A percentile compares a stretch with the other conserved stretches of the same genome.
These are phyloP conservation scores for Calendula officinalis DNA, from an alignment of 129 eudicot species.

Conservation along the genomic window DNA sequence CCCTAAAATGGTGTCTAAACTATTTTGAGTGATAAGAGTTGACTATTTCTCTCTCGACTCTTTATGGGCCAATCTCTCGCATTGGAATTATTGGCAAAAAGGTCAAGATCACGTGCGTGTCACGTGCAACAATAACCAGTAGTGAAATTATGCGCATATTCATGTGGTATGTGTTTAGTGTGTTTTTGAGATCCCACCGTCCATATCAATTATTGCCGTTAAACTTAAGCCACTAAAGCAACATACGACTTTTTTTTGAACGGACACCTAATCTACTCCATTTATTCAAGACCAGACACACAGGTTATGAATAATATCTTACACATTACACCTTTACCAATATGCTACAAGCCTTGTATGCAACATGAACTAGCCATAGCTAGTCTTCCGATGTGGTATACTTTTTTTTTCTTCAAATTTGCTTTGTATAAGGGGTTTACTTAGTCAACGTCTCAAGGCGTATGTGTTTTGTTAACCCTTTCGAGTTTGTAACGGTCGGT, in stretches of 20 bases:
- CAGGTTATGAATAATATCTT: too few relatives aligned
- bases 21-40: slow-evolving; percentile 28
- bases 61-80: slow-evolving; percentile 12
- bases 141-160: slow-evolving; percentile 16
- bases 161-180: slow-evolving; percentile 33
- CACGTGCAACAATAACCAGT: slow-evolving; percentile 13
- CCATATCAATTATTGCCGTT: slow-evolving; percentile 32
- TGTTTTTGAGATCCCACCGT: slow-evolving; percentile 27
- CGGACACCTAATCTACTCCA: too few relatives aligned
- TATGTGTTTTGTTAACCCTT: slow-evolving; percentile 1
- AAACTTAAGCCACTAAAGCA: slow-evolving; percentile 34
- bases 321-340: too few relatives aligned
- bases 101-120: slow-evolving; percentile 26
- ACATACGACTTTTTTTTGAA: slow-evolving; percentile 16
- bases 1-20: slow-evolving; percentile 34
- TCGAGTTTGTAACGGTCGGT: slow-evolving; percentile 12
- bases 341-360: too few relatives aligned
- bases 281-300: too few relatives aligned
- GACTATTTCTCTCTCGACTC: slow-evolving; percentile 26
- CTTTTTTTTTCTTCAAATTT: neutral
- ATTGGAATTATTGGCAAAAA: slow-evolving; percentile 25
- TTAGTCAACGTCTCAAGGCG: slow-evolving; percentile 10
- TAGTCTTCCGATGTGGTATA: neutral
- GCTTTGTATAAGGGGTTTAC: neutral
- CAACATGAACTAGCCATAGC: neutral